These are phyloP conservation scores for Ustilago loliicola DNA, from an alignment of 1,284 basidiomycete genomes.

Conservation along the genomic window DNA sequence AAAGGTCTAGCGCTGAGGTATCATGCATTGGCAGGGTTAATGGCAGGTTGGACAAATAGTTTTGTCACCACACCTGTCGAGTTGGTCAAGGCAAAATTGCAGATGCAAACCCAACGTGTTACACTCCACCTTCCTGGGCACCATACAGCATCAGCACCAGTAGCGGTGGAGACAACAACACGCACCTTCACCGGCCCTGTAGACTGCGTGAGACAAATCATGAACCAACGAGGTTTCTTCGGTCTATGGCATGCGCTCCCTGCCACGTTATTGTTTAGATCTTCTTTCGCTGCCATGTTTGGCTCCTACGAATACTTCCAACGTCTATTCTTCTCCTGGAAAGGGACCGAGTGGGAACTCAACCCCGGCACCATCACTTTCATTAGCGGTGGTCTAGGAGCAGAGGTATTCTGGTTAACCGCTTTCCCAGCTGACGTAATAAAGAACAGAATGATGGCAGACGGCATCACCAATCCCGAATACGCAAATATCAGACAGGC, in stretches of 20 bases:
- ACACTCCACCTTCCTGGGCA: conserved; percentile 56
- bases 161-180: conserved; percentile 1
- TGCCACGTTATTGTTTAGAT: conserved; percentile 70
- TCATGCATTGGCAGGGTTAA: conserved; percentile 76
- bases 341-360: conserved; percentile 72
- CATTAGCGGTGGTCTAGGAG: conserved; percentile 74
- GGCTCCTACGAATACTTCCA: conserved; percentile 68
- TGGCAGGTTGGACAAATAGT: conserved; percentile 81
- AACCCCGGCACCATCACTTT: conserved; percentile 78
- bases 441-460: conserved; percentile 74
- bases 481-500: conserved; percentile 47
- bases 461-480: conserved; percentile 74
- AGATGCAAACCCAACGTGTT: conserved; percentile 78
- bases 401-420: conserved; percentile 73
- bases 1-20: conserved; percentile 48
- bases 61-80: conserved; percentile 78
- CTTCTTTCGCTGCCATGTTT: conserved; percentile 67
- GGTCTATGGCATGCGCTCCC: conserved; percentile 71
- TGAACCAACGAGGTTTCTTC: conserved; percentile 57
- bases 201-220: conserved; percentile 70
- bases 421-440: conserved; percentile 83
- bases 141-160: background rate
- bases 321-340: conserved; percentile 27
- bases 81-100: conserved; percentile 77
- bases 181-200: conserved; percentile 65